phyloP scores from a whole-genome alignment of 176 grass and related monocot genomes.

The Carex pumila region DNA sequence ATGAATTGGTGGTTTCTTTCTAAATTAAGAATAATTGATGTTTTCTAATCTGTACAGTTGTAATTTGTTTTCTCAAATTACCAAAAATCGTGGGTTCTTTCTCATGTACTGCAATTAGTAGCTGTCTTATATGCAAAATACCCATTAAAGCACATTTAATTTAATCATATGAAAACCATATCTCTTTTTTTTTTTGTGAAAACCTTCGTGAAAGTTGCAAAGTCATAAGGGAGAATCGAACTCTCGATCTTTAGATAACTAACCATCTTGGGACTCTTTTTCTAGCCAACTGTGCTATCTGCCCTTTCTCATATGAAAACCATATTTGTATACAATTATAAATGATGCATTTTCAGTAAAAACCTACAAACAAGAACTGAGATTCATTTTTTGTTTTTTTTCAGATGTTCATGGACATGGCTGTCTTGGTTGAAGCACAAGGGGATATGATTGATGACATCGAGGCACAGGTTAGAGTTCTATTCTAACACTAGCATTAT shows the following conservation, averaged over 20 bases:
- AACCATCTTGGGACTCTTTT: too few relatives aligned
- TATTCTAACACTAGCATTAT: background rate
- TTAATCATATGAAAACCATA: background rate
- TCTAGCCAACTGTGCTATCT: too few relatives aligned
- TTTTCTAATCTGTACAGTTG: background rate
- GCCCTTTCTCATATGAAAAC: background rate
- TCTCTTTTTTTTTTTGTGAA: too few relatives aligned
- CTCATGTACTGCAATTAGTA: background rate
- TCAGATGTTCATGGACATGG: slow-evolving; percentile 58
- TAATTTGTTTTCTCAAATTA: background rate
- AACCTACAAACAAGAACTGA: background rate
- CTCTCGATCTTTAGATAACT: too few relatives aligned
- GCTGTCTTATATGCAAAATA: background rate
- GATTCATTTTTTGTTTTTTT: background rate
- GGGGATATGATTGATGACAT: slow-evolving; percentile 49
- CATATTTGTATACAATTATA: background rate
- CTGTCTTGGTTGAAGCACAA: slow-evolving; percentile 43
- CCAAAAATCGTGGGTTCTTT: background rate
- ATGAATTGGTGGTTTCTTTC: background rate
- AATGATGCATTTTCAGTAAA: background rate
- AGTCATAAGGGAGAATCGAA: too few relatives aligned
- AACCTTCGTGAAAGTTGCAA: too few relatives aligned
- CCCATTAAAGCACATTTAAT: background rate
- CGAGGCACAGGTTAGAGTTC: slow-evolving; percentile 37
- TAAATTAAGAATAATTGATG: background rate